Conservation (phyloP, 2,329 filamentous ascomycete species). For the Tolypocladium cylindrosporum region DNA sequence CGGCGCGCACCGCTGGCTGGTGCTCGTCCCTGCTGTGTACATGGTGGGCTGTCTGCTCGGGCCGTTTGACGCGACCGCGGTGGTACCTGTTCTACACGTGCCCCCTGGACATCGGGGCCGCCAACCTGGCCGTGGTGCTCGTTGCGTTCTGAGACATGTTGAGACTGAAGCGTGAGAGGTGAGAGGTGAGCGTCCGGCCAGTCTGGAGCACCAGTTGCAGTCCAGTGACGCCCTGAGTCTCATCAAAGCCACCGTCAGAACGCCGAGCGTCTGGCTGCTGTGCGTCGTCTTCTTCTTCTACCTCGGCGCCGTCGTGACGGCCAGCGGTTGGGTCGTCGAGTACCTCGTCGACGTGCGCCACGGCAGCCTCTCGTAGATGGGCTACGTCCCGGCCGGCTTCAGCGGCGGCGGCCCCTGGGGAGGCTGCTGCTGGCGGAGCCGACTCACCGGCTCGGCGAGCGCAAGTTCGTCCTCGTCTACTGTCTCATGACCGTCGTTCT, state of each 20-base stretch:
- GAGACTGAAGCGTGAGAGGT: constrained; percentile 10
- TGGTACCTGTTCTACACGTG: constrained; percentile 49
- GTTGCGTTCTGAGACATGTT: constrained; percentile 40
- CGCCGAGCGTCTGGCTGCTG: constrained; percentile 43
- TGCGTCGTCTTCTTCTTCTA: constrained; percentile 57
- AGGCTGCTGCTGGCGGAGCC: constrained; percentile 48
- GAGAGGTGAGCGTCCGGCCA: constrained; percentile 3
- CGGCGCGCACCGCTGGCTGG: constrained; percentile 47
- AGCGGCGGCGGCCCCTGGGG: constrained; percentile 47
- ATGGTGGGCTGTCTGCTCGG: constrained; percentile 44
- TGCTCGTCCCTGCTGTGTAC: constrained; percentile 56
- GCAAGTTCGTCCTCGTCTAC: constrained; percentile 46
- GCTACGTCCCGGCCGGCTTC: constrained; percentile 52
- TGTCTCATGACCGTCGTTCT: constrained; percentile 39
- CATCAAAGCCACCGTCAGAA: constrained; percentile 33
- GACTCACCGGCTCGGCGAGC: constrained; percentile 47
- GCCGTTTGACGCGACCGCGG: constrained; percentile 41
- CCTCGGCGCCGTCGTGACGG: constrained; percentile 44
- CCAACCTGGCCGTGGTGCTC: constrained; percentile 37
- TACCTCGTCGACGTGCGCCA: constrained; percentile 51
- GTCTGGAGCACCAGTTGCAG: constrained; percentile 10
- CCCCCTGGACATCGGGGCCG: constrained; percentile 38
- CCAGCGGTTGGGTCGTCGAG: constrained; percentile 54
- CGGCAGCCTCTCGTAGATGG: constrained; percentile 45
- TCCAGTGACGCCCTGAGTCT: constrained; percentile 23